Conservation (phyloP, 306 rosid genomes). For the Carpinus viminea region DNA sequence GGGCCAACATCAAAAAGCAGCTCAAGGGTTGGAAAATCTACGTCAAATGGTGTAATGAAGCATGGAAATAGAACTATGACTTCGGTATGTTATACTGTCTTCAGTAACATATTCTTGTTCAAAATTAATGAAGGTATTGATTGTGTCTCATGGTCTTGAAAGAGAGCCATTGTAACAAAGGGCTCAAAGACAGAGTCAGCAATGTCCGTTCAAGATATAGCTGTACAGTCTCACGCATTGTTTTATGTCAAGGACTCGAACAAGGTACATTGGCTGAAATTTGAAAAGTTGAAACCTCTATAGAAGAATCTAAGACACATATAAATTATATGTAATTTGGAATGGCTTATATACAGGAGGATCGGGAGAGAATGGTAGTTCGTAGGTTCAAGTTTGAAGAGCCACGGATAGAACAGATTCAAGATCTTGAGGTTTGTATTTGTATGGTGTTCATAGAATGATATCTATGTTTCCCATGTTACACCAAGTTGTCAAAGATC, state of each 20-base stretch:
- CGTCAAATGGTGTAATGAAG: conserved; percentile 74
- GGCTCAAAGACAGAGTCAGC: conserved; percentile 56
- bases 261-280: conserved; percentile 60
- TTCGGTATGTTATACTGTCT: conserved; percentile 50
- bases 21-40: conserved; percentile 65
- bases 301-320: conserved; percentile 7
- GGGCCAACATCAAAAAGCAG: conserved; percentile 61
- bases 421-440: conserved; percentile 89
- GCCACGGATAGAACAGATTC: conserved; percentile 91
- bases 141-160: conserved; percentile 24
- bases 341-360: conserved; percentile 63
- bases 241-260: conserved; percentile 86
- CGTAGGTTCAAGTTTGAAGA: conserved; percentile 95
- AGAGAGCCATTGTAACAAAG: conserved; percentile 65
- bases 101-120: conserved; percentile 10
- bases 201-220: conserved; percentile 72
- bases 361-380: conserved; percentile 86
- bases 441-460: conserved; percentile 1
- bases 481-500: conserved; percentile 22
- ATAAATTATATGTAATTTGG: conserved; percentile 13
- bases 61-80: conserved; percentile 71
- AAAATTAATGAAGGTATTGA: conserved; percentile 24
- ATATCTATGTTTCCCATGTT: conserved; percentile 7
- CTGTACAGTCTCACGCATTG: conserved; percentile 79
- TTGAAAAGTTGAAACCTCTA: conserved; percentile 2